Evolutionary conservation across 2,329 filamentous ascomycete species (phyloP).

Genomic region (Akanthomyces muscarius): DNA sequence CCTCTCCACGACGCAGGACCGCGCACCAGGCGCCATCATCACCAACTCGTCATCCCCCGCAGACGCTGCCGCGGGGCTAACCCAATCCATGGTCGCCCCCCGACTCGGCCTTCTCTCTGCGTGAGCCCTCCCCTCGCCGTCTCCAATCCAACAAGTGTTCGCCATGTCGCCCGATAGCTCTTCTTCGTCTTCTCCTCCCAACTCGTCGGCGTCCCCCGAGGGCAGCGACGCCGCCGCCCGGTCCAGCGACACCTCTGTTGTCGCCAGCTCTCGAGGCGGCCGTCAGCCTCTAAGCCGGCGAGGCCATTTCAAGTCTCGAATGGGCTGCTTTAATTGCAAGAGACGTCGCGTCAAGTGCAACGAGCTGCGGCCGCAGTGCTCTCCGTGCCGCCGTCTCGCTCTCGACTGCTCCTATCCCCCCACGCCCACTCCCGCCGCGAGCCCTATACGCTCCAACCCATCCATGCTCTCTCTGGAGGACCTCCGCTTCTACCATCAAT

Average conservation of each 20-base stretch:
- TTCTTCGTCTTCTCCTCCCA: constrained; percentile 7
- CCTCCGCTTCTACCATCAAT: constrained; percentile 49
- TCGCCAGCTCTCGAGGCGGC: background rate
- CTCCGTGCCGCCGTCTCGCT: constrained; percentile 32
- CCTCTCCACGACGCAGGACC: background rate
- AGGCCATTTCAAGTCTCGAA: constrained; percentile 29
- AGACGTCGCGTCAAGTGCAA: constrained; percentile 31
- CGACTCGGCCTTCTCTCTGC: background rate
- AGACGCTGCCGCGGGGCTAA: constrained; percentile 8
- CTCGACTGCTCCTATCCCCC: constrained; percentile 32
- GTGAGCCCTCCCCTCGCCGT: background rate
- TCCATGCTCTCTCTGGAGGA: constrained; percentile 38
- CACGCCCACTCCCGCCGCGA: constrained; percentile 1
- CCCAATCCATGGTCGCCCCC: background rate
- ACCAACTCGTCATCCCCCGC: constrained; percentile 5
- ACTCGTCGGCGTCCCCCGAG: constrained; percentile 2
- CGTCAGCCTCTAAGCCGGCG: constrained; percentile 21
- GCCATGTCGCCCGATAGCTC: constrained; percentile 2
- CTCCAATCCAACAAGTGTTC: background rate
- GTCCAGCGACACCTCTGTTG: constrained; percentile 1
- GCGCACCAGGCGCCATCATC: background rate
- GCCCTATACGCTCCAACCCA: constrained; percentile 17
- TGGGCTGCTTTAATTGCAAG: constrained; percentile 33
- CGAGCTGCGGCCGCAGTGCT: constrained; percentile 27
- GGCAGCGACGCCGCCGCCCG: background rate